Evolutionary conservation across 345 rosid species (phyloP).

Genomic region (Cochlearia excelsa): DNA sequence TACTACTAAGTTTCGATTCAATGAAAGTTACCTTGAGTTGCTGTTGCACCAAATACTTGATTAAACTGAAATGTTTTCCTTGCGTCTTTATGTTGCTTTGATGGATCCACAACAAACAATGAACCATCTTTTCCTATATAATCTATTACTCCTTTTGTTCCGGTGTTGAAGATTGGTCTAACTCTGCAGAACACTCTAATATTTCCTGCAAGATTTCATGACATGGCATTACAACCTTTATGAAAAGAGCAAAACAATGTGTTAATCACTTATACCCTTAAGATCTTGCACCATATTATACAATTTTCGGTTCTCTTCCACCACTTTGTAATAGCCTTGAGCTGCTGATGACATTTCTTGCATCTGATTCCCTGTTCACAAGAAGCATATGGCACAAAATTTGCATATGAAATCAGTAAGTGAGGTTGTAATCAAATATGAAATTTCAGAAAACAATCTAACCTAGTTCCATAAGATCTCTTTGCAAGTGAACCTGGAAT

Average conservation of each 20-base stretch:
- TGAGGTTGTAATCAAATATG: too few species aligned
- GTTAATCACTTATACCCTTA: slow-evolving; percentile 56
- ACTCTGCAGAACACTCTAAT: slow-evolving; percentile 92
- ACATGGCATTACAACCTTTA: neutral
- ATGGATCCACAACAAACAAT: slow-evolving; percentile 69
- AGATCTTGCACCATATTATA: slow-evolving; percentile 97
- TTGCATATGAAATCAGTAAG: slow-evolving; percentile 13
- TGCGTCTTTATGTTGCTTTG: slow-evolving; percentile 66
- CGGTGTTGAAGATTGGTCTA: slow-evolving; percentile 53
- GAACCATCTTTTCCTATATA: slow-evolving; percentile 77
- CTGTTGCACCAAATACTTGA: slow-evolving; percentile 63
- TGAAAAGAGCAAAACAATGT: neutral
- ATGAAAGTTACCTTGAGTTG: slow-evolving; percentile 58
- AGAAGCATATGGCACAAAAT: slow-evolving; percentile 17
- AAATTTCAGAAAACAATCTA: slow-evolving; percentile 11
- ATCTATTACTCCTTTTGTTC: slow-evolving; percentile 49
- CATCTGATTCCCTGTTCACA: slow-evolving; percentile 57
- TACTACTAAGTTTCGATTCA: slow-evolving; percentile 1
- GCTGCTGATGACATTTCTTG: slow-evolving; percentile 87
- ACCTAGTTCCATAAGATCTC: slow-evolving; percentile 69
- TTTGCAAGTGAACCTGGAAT: slow-evolving; percentile 57
- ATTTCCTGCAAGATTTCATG: slow-evolving; percentile 54
- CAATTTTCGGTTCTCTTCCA: slow-evolving; percentile 78
- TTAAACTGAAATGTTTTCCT: slow-evolving; percentile 78
- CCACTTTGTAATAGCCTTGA: slow-evolving; percentile 73